A percentile compares a stretch with the other conserved stretches of the same genome.
Evolutionary conservation across 2,329 filamentous ascomycete genomes (phyloP).

Genomic region (Trichoderma brevicompactum): DNA sequence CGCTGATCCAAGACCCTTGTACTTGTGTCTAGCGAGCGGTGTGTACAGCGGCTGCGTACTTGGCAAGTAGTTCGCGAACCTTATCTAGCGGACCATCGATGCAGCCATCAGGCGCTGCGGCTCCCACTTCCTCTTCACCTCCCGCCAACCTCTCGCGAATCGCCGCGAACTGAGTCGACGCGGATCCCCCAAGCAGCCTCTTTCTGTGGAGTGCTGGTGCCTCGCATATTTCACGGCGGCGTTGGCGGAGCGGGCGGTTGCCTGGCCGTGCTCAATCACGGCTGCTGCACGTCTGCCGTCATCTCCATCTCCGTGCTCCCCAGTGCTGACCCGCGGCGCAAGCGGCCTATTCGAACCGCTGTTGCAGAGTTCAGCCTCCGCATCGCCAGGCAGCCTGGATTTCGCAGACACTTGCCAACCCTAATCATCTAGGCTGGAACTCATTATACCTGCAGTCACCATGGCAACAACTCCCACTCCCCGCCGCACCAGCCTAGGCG

Average conservation of each 20-base stretch:
- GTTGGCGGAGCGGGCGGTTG: constrained; percentile 24
- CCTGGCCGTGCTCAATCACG: constrained; percentile 7
- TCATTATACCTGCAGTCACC: neutral
- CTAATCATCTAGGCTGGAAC: neutral
- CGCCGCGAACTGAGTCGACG: constrained; percentile 1
- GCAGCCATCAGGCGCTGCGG: constrained; percentile 21
- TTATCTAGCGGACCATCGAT: constrained; percentile 23
- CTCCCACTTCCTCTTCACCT: neutral
- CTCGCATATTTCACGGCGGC: constrained; percentile 4
- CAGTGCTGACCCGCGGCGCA: constrained; percentile 21
- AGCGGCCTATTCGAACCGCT: neutral
- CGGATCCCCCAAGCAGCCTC: constrained; percentile 13
- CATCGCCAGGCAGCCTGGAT: constrained; percentile 4
- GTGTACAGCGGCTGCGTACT: constrained; percentile 6
- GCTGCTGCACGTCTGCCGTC: constrained; percentile 22
- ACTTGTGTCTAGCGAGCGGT: constrained; percentile 11
- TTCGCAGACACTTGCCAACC: constrained; percentile 5
- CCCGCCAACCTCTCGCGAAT: constrained; percentile 10
- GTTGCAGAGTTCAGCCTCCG: neutral
- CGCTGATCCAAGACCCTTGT: constrained; percentile 1
- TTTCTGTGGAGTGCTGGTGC: constrained; percentile 14
- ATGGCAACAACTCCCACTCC: constrained; percentile 27
- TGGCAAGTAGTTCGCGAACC: constrained; percentile 18
- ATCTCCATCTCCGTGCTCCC: constrained; percentile 1
- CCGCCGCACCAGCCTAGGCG: constrained; percentile 36